A percentile compares a stretch with the other conserved stretches of the same genome.
phyloP scores from a whole-genome alignment of 108 stramenopile species.

The Cyclotella choctawhatcheeana region DNA sequence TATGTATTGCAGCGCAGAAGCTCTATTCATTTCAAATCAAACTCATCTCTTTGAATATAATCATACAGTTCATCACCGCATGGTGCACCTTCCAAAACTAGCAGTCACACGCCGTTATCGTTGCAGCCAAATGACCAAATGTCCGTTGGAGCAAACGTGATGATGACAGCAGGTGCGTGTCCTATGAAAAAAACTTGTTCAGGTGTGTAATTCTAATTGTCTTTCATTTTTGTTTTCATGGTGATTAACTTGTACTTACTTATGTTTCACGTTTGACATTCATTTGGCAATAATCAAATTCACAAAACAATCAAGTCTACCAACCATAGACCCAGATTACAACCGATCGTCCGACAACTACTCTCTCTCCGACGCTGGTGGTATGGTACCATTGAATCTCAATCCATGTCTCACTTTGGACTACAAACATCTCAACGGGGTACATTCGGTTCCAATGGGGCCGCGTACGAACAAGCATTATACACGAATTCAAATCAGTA shows the following conservation, averaged over 20 bases:
- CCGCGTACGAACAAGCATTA: too few species aligned
- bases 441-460: too few species aligned
- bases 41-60: too few species aligned
- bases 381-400: constrained; percentile 45
- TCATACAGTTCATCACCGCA: too few species aligned
- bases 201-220: neutral
- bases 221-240: neutral
- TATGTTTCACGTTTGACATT: neutral
- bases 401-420: constrained; percentile 20
- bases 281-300: neutral
- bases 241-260: neutral
- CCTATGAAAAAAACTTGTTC: neutral
- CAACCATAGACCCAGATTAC: constrained; percentile 47
- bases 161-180: neutral
- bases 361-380: constrained; percentile 54
- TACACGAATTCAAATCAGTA: too few species aligned
- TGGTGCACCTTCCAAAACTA: too few species aligned
- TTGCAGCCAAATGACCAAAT: too few species aligned
- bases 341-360: constrained; percentile 32
- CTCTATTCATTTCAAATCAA: too few species aligned
- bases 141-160: neutral
- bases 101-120: too few species aligned
- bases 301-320: constrained; percentile 20
- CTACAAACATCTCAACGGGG: too few species aligned
- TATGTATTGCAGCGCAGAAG: too few species aligned